Evolutionary conservation across 306 rosid species (phyloP).

Genomic region (Quercus berberidifolia): DNA sequence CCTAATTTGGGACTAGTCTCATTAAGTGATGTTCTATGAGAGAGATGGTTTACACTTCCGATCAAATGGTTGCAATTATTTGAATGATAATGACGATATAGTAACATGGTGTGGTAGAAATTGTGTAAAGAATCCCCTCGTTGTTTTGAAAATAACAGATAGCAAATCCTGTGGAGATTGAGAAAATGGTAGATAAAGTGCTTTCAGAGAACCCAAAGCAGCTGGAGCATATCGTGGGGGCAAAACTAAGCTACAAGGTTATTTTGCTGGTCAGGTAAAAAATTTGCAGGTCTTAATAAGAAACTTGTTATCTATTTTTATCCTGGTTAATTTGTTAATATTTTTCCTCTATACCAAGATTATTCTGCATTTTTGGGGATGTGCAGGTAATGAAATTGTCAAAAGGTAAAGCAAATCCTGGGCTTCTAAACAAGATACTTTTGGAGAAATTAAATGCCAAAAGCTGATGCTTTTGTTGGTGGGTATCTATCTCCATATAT

Average conservation of each 20-base stretch:
- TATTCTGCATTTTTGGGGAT: background rate
- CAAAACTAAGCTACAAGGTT: slow-evolving; percentile 75
- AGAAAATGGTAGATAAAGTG: slow-evolving; percentile 70
- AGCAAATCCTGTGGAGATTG: slow-evolving; percentile 78
- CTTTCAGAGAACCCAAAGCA: slow-evolving; percentile 85
- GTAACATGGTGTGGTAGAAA: background rate
- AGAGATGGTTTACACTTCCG: background rate
- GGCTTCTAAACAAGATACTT: slow-evolving; percentile 76
- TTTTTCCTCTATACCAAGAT: background rate
- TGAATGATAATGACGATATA: background rate
- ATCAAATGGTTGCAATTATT: background rate
- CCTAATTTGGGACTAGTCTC: background rate
- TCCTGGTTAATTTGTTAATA: background rate
- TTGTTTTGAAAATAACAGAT: slow-evolving; percentile 51
- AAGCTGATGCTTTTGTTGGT: slow-evolving; percentile 38
- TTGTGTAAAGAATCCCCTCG: background rate
- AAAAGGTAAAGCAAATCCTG: slow-evolving; percentile 93
- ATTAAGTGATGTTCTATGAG: background rate
- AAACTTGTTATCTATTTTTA: background rate
- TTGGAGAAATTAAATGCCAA: slow-evolving; percentile 61
- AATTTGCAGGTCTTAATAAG: background rate
- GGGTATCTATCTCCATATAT: background rate
- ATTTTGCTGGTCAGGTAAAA: slow-evolving; percentile 78
- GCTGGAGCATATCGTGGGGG: slow-evolving; percentile 76
- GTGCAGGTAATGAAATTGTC: slow-evolving; percentile 75